These are phyloP conservation scores for Monosporascus sp. DNA, from an alignment of 2,329 filamentous ascomycete species.

Conservation along the genomic window DNA sequence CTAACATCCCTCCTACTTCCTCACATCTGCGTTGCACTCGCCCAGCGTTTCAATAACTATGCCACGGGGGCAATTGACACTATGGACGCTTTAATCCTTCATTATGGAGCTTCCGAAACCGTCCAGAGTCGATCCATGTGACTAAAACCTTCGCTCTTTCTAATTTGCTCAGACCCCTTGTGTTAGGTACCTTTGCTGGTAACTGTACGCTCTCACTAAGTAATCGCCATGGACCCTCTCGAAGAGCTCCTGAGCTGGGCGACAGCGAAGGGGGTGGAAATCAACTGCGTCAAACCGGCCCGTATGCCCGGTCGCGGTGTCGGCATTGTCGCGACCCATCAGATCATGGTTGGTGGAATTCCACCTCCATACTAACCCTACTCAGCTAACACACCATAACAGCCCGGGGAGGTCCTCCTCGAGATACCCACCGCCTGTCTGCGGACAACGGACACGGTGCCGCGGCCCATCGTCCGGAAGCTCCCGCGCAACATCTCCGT, in stretches of 20 bases:
- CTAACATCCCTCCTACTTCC: too few species aligned
- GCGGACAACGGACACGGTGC: conserved; percentile 58
- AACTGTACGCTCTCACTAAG: too few species aligned
- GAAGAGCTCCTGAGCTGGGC: conserved; percentile 65
- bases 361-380: conserved; percentile 1
- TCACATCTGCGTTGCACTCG: too few species aligned
- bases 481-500: conserved; percentile 53
- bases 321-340: conserved; percentile 66
- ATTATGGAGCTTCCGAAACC: too few species aligned
- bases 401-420: conserved; percentile 59
- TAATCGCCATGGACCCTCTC: conserved; percentile 16
- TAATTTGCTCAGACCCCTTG: too few species aligned
- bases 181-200: too few species aligned
- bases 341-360: conserved; percentile 51
- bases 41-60: too few species aligned
- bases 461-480: conserved; percentile 43
- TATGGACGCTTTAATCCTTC: too few species aligned
- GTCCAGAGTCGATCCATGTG: too few species aligned
- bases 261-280: conserved; percentile 54
- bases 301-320: conserved; percentile 68
- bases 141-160: too few species aligned
- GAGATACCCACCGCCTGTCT: conserved; percentile 60
- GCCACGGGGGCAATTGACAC: too few species aligned
- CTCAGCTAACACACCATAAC: not conserved
- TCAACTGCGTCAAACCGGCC: conserved; percentile 62